Conservation (phyloP, 23 red algal species). For the Gracilaria gracilis region DNA sequence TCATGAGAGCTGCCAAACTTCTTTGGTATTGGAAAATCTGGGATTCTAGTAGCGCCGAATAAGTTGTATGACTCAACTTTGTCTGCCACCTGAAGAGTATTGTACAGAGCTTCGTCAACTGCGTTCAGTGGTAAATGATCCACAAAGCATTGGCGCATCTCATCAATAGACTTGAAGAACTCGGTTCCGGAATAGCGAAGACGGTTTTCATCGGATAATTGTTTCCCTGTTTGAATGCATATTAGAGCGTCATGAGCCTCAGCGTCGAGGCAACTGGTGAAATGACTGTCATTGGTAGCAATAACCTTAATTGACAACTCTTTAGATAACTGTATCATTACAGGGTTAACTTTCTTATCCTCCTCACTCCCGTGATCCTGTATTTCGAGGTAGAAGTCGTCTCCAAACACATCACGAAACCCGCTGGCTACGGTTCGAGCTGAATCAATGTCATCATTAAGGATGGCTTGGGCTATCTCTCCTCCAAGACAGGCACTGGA, state of each 20-base stretch:
- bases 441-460: constrained; percentile 62
- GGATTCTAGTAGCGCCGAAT: constrained; percentile 84
- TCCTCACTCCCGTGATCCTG: constrained; percentile 91
- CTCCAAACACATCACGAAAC: constrained; percentile 95
- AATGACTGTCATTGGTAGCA: constrained; percentile 97
- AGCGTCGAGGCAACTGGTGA: constrained; percentile 80
- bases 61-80: constrained; percentile 84
- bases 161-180: constrained; percentile 90
- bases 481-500: constrained; percentile 85
- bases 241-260: constrained; percentile 93
- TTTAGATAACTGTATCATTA: constrained; percentile 57
- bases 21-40: constrained; percentile 79
- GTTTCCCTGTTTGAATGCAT: constrained; percentile 95
- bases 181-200: constrained; percentile 90
- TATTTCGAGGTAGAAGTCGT: constrained; percentile 95
- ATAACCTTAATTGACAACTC: constrained; percentile 83
- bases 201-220: constrained; percentile 81
- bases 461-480: constrained; percentile 85
- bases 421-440: constrained; percentile 81
- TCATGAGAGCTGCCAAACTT: constrained; percentile 52
- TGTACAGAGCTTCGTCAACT: constrained; percentile 77
- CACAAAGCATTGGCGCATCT: constrained; percentile 87
- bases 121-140: constrained; percentile 59
- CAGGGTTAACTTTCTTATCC: constrained; percentile 79
- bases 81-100: constrained; percentile 79